Evolutionary conservation across 2,329 filamentous ascomycete species (phyloP).

Genomic region (Diaporthe sp.): DNA sequence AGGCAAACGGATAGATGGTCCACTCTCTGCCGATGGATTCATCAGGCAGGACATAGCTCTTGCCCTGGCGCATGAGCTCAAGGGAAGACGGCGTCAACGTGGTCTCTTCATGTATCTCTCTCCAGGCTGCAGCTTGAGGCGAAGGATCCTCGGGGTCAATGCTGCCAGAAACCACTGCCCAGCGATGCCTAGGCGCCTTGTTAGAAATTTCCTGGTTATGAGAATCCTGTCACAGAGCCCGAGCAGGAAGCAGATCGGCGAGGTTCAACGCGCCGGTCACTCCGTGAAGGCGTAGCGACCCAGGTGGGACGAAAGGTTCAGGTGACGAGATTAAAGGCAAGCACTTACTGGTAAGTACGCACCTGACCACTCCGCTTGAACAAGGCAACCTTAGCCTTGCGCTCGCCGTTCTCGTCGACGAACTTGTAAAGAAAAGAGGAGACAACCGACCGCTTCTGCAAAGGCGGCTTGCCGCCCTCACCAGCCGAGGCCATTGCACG

Average conservation of each 20-base stretch:
- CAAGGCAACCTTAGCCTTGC: conserved; percentile 65
- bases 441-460: conserved; percentile 57
- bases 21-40: conserved; percentile 66
- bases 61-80: conserved; percentile 67
- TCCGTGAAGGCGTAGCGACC: neutral
- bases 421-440: conserved; percentile 65
- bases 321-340: neutral
- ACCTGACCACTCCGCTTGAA: conserved; percentile 73
- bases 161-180: conserved; percentile 73
- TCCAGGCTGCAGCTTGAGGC: conserved; percentile 69
- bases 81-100: conserved; percentile 61
- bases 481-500: conserved; percentile 39
- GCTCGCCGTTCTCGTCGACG: conserved; percentile 48
- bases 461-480: conserved; percentile 36
- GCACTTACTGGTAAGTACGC: conserved; percentile 68
- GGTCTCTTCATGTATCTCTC: conserved; percentile 75
- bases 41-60: conserved; percentile 70
- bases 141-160: conserved; percentile 66
- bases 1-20: conserved; percentile 74
- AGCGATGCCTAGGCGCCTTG: conserved; percentile 58
- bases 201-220: too few relatives aligned
- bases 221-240: neutral
- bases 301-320: neutral
- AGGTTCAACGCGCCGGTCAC: neutral
- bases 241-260: neutral